Evolutionary conservation across 2,329 filamentous ascomycete species (phyloP).

Genomic region (Penicillium polonicum): DNA sequence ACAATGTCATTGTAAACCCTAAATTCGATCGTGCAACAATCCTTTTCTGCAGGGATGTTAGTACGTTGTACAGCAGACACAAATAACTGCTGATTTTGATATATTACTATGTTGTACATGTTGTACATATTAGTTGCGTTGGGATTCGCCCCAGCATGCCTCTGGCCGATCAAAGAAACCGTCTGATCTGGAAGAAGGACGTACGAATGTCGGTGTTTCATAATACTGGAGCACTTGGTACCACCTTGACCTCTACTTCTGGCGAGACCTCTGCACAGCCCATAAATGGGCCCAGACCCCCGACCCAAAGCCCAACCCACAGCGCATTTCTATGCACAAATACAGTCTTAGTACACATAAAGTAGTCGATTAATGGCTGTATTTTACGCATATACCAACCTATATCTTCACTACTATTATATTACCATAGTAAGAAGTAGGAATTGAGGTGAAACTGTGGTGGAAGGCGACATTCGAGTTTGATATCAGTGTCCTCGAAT

Average conservation of each 20-base stretch:
- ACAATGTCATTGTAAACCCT: not conserved
- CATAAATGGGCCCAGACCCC: too few relatives aligned
- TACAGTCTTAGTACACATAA: too few relatives aligned
- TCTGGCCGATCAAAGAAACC: not conserved
- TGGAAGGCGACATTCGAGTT: conserved; percentile 17
- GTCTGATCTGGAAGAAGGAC: conserved; percentile 3
- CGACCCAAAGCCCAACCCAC: too few relatives aligned
- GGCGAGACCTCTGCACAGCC: too few relatives aligned
- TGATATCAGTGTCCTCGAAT: conserved; percentile 29
- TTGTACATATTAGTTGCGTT: not conserved
- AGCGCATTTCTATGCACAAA: too few relatives aligned
- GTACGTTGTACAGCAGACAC: not conserved
- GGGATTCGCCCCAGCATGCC: not conserved
- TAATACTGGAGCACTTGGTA: not conserved
- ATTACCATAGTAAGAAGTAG: too few relatives aligned
- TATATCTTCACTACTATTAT: too few relatives aligned
- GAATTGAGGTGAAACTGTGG: conserved; percentile 31
- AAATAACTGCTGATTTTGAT: not conserved
- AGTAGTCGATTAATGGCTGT: too few relatives aligned
- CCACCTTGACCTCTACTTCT: not conserved
- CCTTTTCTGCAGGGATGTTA: not conserved
- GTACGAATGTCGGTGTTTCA: not conserved
- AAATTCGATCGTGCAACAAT: too few relatives aligned
- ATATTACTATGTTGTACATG: not conserved
- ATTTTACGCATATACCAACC: too few relatives aligned